A percentile compares a stretch with the other conserved stretches of the same genome.
Conservation (phyloP, 2,329 filamentous ascomycete species). For the Calonectria ilicicola region DNA sequence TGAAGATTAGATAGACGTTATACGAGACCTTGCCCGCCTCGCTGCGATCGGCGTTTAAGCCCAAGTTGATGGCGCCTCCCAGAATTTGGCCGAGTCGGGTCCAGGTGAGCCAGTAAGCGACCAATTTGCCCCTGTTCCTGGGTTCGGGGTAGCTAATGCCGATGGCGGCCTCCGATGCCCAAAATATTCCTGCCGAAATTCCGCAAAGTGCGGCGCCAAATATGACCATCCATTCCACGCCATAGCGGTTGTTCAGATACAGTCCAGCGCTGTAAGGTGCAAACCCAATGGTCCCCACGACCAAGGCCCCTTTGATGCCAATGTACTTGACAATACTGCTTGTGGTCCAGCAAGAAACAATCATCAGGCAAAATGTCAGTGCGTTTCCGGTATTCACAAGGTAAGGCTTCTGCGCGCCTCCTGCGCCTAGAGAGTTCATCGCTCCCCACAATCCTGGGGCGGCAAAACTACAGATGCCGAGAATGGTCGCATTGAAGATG, state of each 20-base stretch:
- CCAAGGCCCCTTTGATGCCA: constrained; percentile 50
- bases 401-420: constrained; percentile 69
- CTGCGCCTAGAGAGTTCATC: constrained; percentile 45
- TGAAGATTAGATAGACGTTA: constrained; percentile 74
- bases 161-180: constrained; percentile 50
- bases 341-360: constrained; percentile 63
- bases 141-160: constrained; percentile 74
- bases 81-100: constrained; percentile 65
- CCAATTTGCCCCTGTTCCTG: constrained; percentile 67
- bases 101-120: constrained; percentile 73
- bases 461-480: constrained; percentile 45
- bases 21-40: constrained; percentile 73
- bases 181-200: constrained; percentile 51
- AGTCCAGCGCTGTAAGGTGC: constrained; percentile 56
- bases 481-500: constrained; percentile 44
- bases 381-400: constrained; percentile 72
- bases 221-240: constrained; percentile 57
- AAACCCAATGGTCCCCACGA: constrained; percentile 58
- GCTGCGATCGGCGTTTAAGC: constrained; percentile 67
- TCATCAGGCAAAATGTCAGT: constrained; percentile 60
- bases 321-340: constrained; percentile 39
- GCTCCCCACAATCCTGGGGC: constrained; percentile 45
- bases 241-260: constrained; percentile 58
- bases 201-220: constrained; percentile 57
- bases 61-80: constrained; percentile 75